Evolutionary conservation across 805 yeast genomes (phyloP), one percentile per base, ranked within the genome.

Genomic region (Grigorovia yakushimaensis): DNA sequence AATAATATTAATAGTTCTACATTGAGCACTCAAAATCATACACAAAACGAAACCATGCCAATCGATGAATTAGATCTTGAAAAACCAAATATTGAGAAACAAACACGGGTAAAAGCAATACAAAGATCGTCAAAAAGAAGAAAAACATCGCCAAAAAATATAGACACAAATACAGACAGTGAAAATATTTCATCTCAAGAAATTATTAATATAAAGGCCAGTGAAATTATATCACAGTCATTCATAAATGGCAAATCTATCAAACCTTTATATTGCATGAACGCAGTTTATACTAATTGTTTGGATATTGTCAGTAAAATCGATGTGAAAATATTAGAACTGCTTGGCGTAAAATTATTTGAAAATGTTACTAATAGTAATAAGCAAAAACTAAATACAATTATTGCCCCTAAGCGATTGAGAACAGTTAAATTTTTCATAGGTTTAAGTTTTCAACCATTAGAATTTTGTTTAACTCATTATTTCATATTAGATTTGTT

Each of bases 361-460:
- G 61, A 66, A 13, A 66, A 65, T 15, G 61, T 72, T 11, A 47
- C 47, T 13, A 43, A 50, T 15, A 21, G 22, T 1, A 37, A 8
- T 35, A 42, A 11, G 71, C 69, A 40, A 61, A 70, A 43, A 37
- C 19, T 46, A 17, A 76, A 78, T 55, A 61, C 77, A 0, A 67
- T 84, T 7, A 76, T 89, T 10, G 89, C 96, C 0, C 96, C 96
- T 1, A 79, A 78, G 51, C 72, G 84, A 17, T 60, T 84, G 54
- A 71, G 96, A 54, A 89, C 98, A 0, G 95, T 85, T 50, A 91
- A 91, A 64, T 89, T 91, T 57, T 71, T 91, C 45, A 74, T 76
- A 39, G 79, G 89, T 21, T 65, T 88, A 44, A 77, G 88, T 44
- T 71, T 70, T 41, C 79, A 72, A 44, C 75, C 78, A 1, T 49